Evolutionary conservation across 495 filamentous ascomycete genomes (phyloP).

Genomic region (Hypoxylon lienhwacheense): DNA sequence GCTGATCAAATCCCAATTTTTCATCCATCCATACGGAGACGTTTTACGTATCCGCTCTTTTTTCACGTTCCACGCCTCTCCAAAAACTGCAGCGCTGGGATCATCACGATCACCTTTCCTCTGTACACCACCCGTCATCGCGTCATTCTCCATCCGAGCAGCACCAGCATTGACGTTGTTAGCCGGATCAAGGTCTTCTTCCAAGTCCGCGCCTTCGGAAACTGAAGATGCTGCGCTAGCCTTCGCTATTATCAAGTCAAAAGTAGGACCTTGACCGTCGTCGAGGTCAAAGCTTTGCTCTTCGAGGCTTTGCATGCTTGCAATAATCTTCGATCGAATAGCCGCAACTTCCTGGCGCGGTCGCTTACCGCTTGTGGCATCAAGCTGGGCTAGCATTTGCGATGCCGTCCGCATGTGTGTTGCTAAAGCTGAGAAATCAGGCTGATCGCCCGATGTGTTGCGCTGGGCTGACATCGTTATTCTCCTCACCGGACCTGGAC

Average conservation of each 20-base stretch:
- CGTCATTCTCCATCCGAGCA: conserved; percentile 78
- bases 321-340: conserved; percentile 75
- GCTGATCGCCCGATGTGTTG: conserved; percentile 56
- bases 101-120: conserved; percentile 76
- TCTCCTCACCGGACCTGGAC: conserved; percentile 56
- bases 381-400: conserved; percentile 77
- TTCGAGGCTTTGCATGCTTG: conserved; percentile 80
- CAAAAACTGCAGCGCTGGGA: conserved; percentile 77
- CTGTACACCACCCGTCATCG: conserved; percentile 74
- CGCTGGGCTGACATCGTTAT: conserved; percentile 51
- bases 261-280: conserved; percentile 63
- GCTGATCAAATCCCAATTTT: conserved; percentile 77
- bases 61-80: conserved; percentile 74
- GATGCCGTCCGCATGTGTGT: conserved; percentile 79
- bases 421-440: conserved; percentile 72
- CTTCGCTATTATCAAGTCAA: conserved; percentile 71
- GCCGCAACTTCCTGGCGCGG: conserved; percentile 72
- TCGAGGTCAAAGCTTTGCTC: conserved; percentile 73
- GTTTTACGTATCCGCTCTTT: conserved; percentile 75
- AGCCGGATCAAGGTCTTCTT: conserved; percentile 49
- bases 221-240: conserved; percentile 39
- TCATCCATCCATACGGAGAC: conserved; percentile 76
- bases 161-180: conserved; percentile 66
- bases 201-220: conserved; percentile 44
- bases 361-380: conserved; percentile 69